These are phyloP conservation scores for Saccharum spontaneum DNA, from an alignment of 176 grass and related monocot species.

Conservation along the genomic window DNA sequence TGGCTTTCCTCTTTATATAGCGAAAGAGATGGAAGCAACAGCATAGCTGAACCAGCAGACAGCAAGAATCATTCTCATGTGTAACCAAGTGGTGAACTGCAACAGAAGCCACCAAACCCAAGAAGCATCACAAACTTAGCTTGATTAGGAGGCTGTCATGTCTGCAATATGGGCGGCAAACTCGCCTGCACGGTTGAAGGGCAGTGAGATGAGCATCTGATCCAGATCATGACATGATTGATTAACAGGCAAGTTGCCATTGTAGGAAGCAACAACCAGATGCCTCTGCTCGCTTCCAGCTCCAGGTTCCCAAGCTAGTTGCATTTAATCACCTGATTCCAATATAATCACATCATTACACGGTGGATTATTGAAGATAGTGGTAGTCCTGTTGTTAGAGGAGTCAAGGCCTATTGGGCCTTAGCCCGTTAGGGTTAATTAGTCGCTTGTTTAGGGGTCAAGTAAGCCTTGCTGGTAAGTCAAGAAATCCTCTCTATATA, in stretches of 20 bases:
- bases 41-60: conserved; percentile 8
- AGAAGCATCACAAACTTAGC: not conserved
- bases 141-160: conserved; percentile 23
- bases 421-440: no score
- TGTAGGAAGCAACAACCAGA: not conserved
- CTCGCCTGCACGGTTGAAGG: not conserved
- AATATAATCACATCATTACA: not conserved
- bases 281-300: conserved; percentile 3
- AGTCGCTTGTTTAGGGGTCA: no score
- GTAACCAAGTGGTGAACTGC: not conserved
- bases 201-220: not conserved
- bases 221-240: not conserved
- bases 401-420: no score
- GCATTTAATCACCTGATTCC: not conserved
- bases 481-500: no score
- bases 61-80: conserved; percentile 19
- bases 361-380: not conserved
- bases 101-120: not conserved
- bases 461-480: no score
- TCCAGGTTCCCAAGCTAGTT: not conserved
- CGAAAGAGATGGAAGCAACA: not conserved
- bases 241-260: not conserved
- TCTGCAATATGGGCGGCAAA: not conserved
- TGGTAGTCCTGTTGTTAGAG: not conserved
- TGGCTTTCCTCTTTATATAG: conserved; percentile 22